Conservation (phyloP, 2,329 filamentous ascomycete genomes). For the Akanthomyces muscarius region DNA sequence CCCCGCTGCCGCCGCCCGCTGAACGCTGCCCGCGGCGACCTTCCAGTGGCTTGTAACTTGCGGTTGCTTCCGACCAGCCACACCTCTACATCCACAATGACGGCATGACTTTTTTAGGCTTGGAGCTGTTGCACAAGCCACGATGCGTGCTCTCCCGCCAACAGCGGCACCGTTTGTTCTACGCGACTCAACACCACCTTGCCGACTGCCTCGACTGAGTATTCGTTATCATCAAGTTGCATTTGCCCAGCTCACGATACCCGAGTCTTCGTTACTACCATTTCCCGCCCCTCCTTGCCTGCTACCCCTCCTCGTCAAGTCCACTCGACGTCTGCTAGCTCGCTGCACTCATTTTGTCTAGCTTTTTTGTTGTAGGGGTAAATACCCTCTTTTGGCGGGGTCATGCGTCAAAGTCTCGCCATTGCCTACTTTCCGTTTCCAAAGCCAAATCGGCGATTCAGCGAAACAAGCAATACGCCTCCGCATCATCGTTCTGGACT, state of each 20-base stretch:
- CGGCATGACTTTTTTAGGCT: constrained; percentile 3
- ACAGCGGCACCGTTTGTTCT: no score
- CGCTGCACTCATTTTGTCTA: not conserved
- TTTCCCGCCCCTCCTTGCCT: not conserved
- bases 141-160: not conserved
- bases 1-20: not conserved
- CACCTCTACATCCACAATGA: constrained; percentile 4
- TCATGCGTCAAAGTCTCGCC: constrained; percentile 1
- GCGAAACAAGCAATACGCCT: not conserved
- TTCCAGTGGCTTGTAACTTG: not conserved
- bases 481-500: not conserved
- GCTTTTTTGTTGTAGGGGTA: not conserved
- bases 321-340: not conserved
- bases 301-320: not conserved
- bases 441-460: constrained; percentile 12
- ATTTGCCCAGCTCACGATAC: not conserved
- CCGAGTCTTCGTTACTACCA: not conserved
- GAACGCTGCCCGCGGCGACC: not conserved
- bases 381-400: not conserved
- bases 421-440: not conserved
- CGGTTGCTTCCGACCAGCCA: constrained; percentile 16
- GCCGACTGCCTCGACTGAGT: not conserved
- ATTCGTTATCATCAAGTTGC: not conserved
- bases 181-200: not conserved
- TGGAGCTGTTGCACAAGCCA: not conserved